Evolutionary conservation across 1,139 yeast genomes (phyloP), one percentile per base, ranked within the genome.

Genomic region (Scheffersomyces titani): DNA sequence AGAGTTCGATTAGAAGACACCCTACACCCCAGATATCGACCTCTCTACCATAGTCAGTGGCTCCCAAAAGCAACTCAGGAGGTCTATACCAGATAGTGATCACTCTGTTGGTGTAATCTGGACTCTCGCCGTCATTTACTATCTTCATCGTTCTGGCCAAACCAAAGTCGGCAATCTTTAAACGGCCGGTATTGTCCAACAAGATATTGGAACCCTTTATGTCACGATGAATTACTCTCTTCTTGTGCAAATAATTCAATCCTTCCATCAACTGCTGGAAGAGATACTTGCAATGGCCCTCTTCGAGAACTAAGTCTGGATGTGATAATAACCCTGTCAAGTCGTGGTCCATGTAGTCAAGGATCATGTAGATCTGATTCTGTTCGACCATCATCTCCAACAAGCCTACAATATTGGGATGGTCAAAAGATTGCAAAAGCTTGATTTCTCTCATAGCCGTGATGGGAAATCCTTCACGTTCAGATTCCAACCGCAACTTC

Each of bases 21-120:
- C 99, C 99, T 62, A 92, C 88, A 0, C 99, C 98, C 99, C 99
- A 94, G 61, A 92, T 88, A 71, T 94, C 99, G 13, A 94, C 96
- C 64, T 91, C 97, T 50, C 93, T 77, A 0, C 96, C 96, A 72
- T 94, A 94, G 59, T 87, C 88, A 0, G 98, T 93, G 0, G 97
- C 87, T 1, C 99, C 99, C 55, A 94, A 72, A 49, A 94, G 76
- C 50, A 94, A 81, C 72, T 94, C 99, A 0, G 99, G 99, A 0
- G 99, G 99, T 59, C 99, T 82, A 71, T 94, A 94, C 99, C 99
- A 94, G 50, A 94, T 78, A 0, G 99, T 94, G 51, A 94, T 94
- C 49, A 94, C 99, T 56, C 99, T 78, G 70, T 94, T 94, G 1
- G 99, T 93, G 72, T 93, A 94, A 65, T 90, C 90, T 1, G 89